Base-by-base conservation (phyloP, 495 filamentous ascomycete species). In the Penicillium manginii region DNA sequence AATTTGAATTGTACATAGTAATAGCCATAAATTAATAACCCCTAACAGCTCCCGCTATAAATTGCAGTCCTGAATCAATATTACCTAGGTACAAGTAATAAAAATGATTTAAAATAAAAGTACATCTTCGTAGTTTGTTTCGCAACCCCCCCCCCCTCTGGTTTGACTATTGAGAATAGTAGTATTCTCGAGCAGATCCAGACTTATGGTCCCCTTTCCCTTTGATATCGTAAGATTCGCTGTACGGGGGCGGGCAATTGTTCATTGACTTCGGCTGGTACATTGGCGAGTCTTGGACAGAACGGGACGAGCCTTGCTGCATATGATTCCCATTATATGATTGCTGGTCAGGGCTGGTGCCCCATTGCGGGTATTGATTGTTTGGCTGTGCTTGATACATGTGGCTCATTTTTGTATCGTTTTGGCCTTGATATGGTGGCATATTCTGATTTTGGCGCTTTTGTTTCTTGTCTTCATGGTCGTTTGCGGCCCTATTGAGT, bases 381-480 rank as follows among this genome's bases (percentile, higher is more conserved):
- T 42, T 40, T 8, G 15, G 21, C 10, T 50, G 54, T 22, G 50
- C 50, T 22, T 11, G n/a, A 45, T 50, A 43, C 45, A 21, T 42
- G 22, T 55, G 37, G 12, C 48, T 29, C 37, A 46, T 46, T 37
- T 46, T 21, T 2, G 45, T 18, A 3, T 22, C 10, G 4, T 55
- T 26, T 11, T 50, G 15, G 5, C 15, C 35, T 1, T 42, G 35
- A 12, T 50, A 23, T 35, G 49, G 52, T 15, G 3, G 43, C n/a
- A 19, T 39, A 17, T 31, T 50, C 17, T 60, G 46, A 21, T 18
- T 51, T 15, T 43, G 21, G 12, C 15, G 55, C 4, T 58, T 17
- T 45, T 54, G 40, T 37, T 58, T 62, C 22, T 52, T 58, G 4
- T 55, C 60, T 47, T 62, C 50, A 23, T 62, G 29, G 26, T 57